Percentiles rank a stretch among this genome's conserved stretches.
These are phyloP conservation scores for Aquilaria malaccensis DNA, from an alignment of 345 rosid species.

Conservation along the genomic window DNA sequence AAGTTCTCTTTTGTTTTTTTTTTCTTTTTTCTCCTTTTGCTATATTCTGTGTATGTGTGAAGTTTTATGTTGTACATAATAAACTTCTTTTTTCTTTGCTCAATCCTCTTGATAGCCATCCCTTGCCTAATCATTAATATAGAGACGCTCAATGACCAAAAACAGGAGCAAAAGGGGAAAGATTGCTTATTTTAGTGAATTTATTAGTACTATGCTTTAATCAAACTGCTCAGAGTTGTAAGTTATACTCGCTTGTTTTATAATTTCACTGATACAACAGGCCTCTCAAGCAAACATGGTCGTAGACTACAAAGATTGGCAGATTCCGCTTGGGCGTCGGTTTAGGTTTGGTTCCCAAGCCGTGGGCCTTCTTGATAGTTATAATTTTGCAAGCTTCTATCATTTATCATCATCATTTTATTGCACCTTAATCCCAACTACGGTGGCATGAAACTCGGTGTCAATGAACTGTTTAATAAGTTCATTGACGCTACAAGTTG, in stretches of 20 bases:
- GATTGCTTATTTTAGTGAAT: no score
- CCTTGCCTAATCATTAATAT: no score
- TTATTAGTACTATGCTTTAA: no score
- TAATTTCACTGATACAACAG: slow-evolving; percentile 20
- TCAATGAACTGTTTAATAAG: no score
- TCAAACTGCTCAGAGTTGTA: no score
- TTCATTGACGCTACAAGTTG: no score
- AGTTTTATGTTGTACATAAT: neutral
- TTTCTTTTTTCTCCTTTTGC: neutral
- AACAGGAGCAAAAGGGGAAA: no score
- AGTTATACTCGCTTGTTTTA: neutral
- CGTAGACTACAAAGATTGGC: slow-evolving; percentile 96
- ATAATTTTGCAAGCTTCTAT: no score
- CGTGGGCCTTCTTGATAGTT: no score
- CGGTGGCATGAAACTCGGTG: neutral
- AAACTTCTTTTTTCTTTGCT: neutral
- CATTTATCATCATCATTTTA: neutral
- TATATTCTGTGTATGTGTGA: neutral
- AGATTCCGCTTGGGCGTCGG: slow-evolving; percentile 91
- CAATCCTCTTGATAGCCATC: no score
- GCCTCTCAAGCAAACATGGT: slow-evolving; percentile 78
- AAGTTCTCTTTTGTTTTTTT: slow-evolving; percentile 10
- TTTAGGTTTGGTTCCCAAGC: slow-evolving; percentile 51
- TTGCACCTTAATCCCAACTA: neutral
- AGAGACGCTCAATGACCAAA: no score